Evolutionary conservation across 2,329 filamentous ascomycete species (phyloP), one percentile per base, ranked within the genome.

Genomic region (Bipolaris sorokiniana): DNA sequence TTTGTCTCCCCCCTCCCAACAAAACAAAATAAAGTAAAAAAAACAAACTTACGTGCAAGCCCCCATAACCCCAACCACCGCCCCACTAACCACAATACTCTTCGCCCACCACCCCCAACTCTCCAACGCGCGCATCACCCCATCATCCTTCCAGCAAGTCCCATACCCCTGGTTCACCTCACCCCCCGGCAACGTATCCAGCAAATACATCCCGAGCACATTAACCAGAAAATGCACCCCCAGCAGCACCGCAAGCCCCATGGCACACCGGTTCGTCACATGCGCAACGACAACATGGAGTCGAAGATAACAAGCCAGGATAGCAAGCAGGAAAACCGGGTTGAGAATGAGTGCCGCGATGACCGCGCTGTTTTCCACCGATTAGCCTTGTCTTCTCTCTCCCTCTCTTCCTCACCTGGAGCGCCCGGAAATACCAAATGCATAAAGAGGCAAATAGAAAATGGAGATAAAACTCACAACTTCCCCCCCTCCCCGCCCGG

Each of bases 151-250:
- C 44, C 44, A 46, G 10, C 44, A 46, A 7, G n/a, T 6, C 28
- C 15, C 7, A 5, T 46, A 31, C 16, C 7, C 16, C 16, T 7
- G 10, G 11, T 11, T 16, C 10, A 18, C 28, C 2, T 31, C 16
- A 10, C 9, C 13, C 2, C n/a, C 26, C 3, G 44, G 44, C 22
- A 46, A 22, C 5, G 16, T 22, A 18, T 46, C 44, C 7, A 34
- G 77, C 79, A 41, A 5, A 4, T 6, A 13, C 38, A 41, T 41
- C 1, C 20, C 18, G 2, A 11, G 10, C 1, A 15, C 7, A 15
- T 23, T 3, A 5, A 15, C 6, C 9, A 23, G 3, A 15, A 41
- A 23, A 40, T 13, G 5, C 37, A 5, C 3, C 1, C 10, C 16
- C 7, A 40, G 9, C 7, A 22, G 3, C 15, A 20, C 16, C 16